Percentiles rank a stretch among this genome's conserved stretches.
These are phyloP conservation scores for Myriosclerotinia scirpicola DNA, from an alignment of 2,329 filamentous ascomycete genomes.

Conservation along the genomic window DNA sequence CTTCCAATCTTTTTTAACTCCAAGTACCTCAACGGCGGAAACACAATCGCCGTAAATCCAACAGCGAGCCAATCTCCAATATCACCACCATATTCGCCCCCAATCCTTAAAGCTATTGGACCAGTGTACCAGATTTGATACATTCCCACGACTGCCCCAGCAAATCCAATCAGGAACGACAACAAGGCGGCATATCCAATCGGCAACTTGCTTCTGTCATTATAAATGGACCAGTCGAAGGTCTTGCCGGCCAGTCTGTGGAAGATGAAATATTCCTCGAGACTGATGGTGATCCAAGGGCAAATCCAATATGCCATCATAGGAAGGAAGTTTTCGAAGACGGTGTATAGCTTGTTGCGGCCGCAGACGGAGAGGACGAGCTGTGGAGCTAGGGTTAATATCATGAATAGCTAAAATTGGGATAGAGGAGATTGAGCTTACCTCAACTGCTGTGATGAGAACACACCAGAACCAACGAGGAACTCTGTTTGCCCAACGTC, in stretches of 20 bases:
- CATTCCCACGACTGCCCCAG: slow-evolving; percentile 67
- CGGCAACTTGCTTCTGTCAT: slow-evolving; percentile 56
- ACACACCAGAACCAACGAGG: slow-evolving; percentile 55
- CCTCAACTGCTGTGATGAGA: slow-evolving; percentile 27
- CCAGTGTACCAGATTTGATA: slow-evolving; percentile 66
- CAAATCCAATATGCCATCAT: slow-evolving; percentile 61
- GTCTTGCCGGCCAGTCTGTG: slow-evolving; percentile 54
- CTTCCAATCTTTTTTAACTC: slow-evolving; percentile 50
- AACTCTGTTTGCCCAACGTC: slow-evolving; percentile 54
- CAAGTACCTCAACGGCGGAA: slow-evolving; percentile 49
- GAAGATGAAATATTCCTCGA: slow-evolving; percentile 68
- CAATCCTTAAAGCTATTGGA: slow-evolving; percentile 59
- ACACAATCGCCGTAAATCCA: slow-evolving; percentile 49
- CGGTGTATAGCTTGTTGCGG: slow-evolving; percentile 27
- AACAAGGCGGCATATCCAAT: slow-evolving; percentile 59
- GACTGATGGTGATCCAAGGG: slow-evolving; percentile 53
- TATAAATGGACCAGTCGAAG: slow-evolving; percentile 57
- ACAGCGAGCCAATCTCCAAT: slow-evolving; percentile 55
- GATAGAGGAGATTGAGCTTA: slow-evolving; percentile 8
- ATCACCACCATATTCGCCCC: slow-evolving; percentile 49
- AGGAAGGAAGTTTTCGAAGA: slow-evolving; percentile 53
- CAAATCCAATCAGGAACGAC: slow-evolving; percentile 62
- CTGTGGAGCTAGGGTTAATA: neutral
- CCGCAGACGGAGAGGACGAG: slow-evolving; percentile 27
- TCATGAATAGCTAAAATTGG: neutral